These are phyloP conservation scores for Quillaja saponaria DNA, from an alignment of 306 rosid genomes.

Conservation along the genomic window DNA sequence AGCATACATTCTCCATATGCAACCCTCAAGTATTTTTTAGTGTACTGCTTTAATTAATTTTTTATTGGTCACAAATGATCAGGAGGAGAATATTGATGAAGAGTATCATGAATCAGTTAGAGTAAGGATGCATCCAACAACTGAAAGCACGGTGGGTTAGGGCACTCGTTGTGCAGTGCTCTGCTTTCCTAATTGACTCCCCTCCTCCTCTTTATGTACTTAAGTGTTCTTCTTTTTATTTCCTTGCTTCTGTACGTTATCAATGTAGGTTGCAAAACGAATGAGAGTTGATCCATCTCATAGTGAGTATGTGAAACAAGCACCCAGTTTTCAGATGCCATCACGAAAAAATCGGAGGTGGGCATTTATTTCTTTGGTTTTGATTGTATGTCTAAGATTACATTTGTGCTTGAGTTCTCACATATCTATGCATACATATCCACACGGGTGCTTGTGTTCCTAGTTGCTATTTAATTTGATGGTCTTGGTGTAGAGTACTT, in stretches of 20 bases:
- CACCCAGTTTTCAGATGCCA: constrained; percentile 46
- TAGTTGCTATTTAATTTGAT: background rate
- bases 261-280: constrained; percentile 56
- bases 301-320: constrained; percentile 41
- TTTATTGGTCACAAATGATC: constrained; percentile 24
- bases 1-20: constrained; percentile 11
- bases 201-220: constrained; percentile 12
- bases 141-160: constrained; percentile 67
- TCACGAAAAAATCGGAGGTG: constrained; percentile 61
- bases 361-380: constrained; percentile 24
- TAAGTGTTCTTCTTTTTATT: constrained; percentile 25
- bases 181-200: constrained; percentile 21
- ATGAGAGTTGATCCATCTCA: constrained; percentile 49
- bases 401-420: constrained; percentile 12
- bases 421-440: constrained; percentile 6
- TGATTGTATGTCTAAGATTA: background rate
- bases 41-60: constrained; percentile 15
- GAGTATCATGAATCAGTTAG: constrained; percentile 41
- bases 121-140: constrained; percentile 48
- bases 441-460: constrained; percentile 6
- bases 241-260: constrained; percentile 14
- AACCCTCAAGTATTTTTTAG: constrained; percentile 6
- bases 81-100: constrained; percentile 61
- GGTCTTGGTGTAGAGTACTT: constrained; percentile 4
- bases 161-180: constrained; percentile 19